Evolutionary conservation across 495 filamentous ascomycete species (phyloP), one percentile per base, ranked within the genome.

Genomic region (Opeltia flavorubescens): DNA sequence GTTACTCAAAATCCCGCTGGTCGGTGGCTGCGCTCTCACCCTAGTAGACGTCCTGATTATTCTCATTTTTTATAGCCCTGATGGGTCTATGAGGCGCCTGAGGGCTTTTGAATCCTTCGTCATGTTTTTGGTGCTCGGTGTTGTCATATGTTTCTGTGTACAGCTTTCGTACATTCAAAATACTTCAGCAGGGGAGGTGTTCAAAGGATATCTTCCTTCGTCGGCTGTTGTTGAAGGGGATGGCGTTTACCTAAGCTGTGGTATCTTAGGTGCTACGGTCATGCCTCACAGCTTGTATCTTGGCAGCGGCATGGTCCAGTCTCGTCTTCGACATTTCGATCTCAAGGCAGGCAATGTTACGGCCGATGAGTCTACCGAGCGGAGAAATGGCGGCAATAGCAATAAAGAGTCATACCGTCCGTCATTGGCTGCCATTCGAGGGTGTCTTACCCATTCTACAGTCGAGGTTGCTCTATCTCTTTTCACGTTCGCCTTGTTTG

Each of bases 201-300:
- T 95, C 62, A 62, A 66, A 25, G 88, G 88, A n/a, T 95, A 84
- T 56, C 61, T 93, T 13, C 88, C 88, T 7, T 89, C 82, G 4
- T 66, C 74, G 31, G 75, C 80, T 9, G 68, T 94, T n/a, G 72
- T 89, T 13, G 62, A 88, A 59, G 72, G 74, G 0, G 53, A 77
- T 59, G 80, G 84, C 25, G 62, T 95, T 12, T 94, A 89, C 64
- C 84, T 91, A 62, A 82, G 85, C 45, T 94, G 88, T 57, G 88
- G 87, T 47, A 95, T 95, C 52, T 73, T 95, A 9, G 88, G 88
- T 20, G 88, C 88, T 13, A 95, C 88, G 2, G 86, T 95, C 20
- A 95, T 95, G 88, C 88, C 88, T 4, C 88, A 95, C 61, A 85
- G 80, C 41, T 72, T 95, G 25, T 94, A 87, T 55, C 73, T 95